phyloP scores from a whole-genome alignment of 805 yeast genomes.

The Starmera dryadoides region DNA sequence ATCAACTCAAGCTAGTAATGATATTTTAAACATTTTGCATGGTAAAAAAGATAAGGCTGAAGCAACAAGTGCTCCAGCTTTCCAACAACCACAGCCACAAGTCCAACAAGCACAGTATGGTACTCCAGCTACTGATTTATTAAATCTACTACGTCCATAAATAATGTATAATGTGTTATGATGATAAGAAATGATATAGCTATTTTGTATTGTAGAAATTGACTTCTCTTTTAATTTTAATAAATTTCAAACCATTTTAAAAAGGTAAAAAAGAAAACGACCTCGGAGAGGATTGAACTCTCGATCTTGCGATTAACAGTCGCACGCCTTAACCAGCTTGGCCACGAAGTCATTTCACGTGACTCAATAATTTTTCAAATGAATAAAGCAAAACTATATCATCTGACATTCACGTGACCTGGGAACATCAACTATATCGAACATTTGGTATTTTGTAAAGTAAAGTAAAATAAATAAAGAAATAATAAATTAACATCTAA shows the following conservation, averaged over 20 bases:
- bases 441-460: no score
- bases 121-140: constrained; percentile 12
- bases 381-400: no score
- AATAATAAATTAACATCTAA: no score
- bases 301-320: constrained; percentile 40
- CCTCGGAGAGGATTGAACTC: constrained; percentile 43
- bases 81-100: constrained; percentile 1
- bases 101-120: constrained; percentile 5
- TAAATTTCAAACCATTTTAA: no score
- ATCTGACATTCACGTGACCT: no score
- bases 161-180: no score
- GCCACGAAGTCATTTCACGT: constrained; percentile 12
- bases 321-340: constrained; percentile 33
- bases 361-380: no score
- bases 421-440: no score
- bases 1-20: constrained; percentile 13
- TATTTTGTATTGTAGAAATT: no score
- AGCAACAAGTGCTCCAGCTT: not conserved
- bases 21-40: constrained; percentile 20
- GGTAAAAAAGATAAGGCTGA: constrained; percentile 5
- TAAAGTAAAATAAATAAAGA: no score
- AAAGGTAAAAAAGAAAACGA: constrained; percentile 19
- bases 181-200: no score
- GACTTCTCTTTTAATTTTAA: no score
- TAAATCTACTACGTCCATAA: constrained; percentile 8